These are phyloP conservation scores for Phytophthora sp. DNA, from an alignment of 352 stramenopile species.

Conservation along the genomic window DNA sequence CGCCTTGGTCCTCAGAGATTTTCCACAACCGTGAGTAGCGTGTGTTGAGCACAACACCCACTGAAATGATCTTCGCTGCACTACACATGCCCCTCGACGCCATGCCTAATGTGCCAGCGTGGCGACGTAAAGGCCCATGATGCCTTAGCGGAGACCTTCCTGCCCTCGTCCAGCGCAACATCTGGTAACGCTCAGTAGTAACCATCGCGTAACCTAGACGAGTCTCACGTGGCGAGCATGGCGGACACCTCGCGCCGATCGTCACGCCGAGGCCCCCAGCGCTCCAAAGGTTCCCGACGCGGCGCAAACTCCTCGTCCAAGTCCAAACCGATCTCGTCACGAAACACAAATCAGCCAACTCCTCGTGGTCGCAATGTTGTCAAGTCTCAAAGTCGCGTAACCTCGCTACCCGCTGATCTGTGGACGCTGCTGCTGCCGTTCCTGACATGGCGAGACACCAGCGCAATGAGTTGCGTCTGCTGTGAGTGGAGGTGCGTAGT, in stretches of 20 bases:
- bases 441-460: conserved; percentile 55
- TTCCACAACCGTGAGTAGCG: conserved; percentile 2
- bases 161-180: not conserved
- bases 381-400: conserved; percentile 12
- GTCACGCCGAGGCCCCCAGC: not conserved
- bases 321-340: not conserved
- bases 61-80: conserved; percentile 14
- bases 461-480: conserved; percentile 39
- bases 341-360: conserved; percentile 3
- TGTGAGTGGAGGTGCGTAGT: conserved; percentile 29
- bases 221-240: conserved; percentile 16
- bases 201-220: not conserved
- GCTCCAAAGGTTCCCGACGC: conserved; percentile 1
- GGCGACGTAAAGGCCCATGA: not conserved
- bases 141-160: not conserved
- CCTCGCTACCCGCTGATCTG: conserved; percentile 48
- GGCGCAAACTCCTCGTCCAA: not conserved
- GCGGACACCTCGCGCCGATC: conserved; percentile 6
- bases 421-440: conserved; percentile 49
- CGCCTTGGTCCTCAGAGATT: no score
- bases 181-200: not conserved
- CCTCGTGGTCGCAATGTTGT: conserved; percentile 12
- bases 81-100: no score
- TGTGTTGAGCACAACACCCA: not conserved
- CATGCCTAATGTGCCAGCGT: not conserved